Evolutionary conservation across 73 alveolate species (phyloP), one percentile per base, ranked within the genome.

Genomic region (Stentor coeruleus): DNA sequence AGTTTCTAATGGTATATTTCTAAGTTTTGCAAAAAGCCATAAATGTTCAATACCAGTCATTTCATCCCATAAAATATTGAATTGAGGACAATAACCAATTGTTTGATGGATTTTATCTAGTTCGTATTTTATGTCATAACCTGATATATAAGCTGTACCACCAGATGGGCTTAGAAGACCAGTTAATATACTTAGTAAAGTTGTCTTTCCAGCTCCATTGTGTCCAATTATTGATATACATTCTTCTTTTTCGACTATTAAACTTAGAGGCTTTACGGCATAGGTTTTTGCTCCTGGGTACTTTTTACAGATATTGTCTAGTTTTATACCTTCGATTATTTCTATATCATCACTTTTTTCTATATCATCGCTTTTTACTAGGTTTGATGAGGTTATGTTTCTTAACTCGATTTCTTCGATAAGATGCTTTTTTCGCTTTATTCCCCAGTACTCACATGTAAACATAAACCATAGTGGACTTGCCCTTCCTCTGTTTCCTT

Each of bases 31-130:
- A 82, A 87, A 92, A 85, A 94, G 74, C 35, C 74, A 40, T 87
- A 94, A 85, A 84, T 94, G 98, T 82, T 94, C 98, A 42, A 74
- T 86, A 41, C 96, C 97, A 4, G 97, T 94, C 55, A 94, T 87
- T 72, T 92, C 93, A 57, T 91, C 95, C 96, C 97, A 92, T 26
- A 94, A 66, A 15, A 94, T 92, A 82, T 94, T 97, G 66, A 92
- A 90, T 38, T 75, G 72, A 75, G 83, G 83, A 37, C 83, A 75
- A 2, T 75, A 75, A 1, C 83, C 83, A 35, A 75, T 75, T 20
- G 39, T 36, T 39, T 66, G 2, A 14, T 75, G 38, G 14, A 2
- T n/a, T 37, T 75, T 39, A 36, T 75, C 83, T 15, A 39, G 15
- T 20, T 75, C 72, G 31, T 75, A 39, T 31, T 35, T 14, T 20